Base-by-base conservation (phyloP, 1,139 yeast genomes). In the Pneumocystis murina region DNA sequence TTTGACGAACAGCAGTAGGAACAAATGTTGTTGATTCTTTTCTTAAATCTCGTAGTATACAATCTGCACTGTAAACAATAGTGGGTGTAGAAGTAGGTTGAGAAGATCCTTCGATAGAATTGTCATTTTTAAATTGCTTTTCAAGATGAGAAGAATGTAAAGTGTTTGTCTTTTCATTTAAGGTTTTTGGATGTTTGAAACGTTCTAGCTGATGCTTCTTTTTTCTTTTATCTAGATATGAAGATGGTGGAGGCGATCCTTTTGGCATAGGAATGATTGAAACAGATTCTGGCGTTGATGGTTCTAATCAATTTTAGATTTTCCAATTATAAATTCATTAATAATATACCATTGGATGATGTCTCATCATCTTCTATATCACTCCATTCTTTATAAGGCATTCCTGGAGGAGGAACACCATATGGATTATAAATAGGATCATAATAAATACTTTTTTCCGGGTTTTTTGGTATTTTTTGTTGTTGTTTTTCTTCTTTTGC, bases 361-460 rank as follows among this genome's bases (percentile, higher is more conserved):
- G 41, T 12, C 7, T 30, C 60, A 24, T 36, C 30, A 20, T 58
- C 60, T 10, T 40, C 60, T 28, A 20, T 40, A 12, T 20, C 28
- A 38, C 60, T 38, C 41, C 41, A 38, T 12, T 58, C 60, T 16
- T 40, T 38, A 24, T 58, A 58, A 24, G 60, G 43, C 60, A 58
- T 58, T 38, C 60, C 60, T 38, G 60, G 60, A 7, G 60, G 60
- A 10, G 60, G 60, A 58, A 58, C 60, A 1, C 60, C 60, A 14
- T 58, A 58, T 10, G 60, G 60, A 20, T 58, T 58, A 28, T 58
- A 58, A 40, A 58, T 24, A 58, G 60, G 60, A 24, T 58, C 60
- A 58, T 58, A 58, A 58, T 58, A 58, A 30, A 58, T 58, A 14
- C 60, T 58, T 58, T 12, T 58, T 58, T 58, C 7, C 2, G 60